Evolutionary conservation across 345 rosid genomes (phyloP).

Genomic region (Moricandia moricandioides): DNA sequence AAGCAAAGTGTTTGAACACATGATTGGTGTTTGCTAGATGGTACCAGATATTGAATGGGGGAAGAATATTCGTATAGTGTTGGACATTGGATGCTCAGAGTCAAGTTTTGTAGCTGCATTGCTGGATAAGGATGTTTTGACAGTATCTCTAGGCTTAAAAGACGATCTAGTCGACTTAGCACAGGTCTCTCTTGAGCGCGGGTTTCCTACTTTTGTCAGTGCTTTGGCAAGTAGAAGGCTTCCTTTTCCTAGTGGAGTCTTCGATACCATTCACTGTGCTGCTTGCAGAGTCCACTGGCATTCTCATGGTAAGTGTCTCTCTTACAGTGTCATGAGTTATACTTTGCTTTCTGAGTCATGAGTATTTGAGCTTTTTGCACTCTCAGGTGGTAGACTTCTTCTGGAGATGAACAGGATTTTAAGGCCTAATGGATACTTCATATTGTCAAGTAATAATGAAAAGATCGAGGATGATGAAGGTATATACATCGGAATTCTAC

Average conservation of each 20-base stretch:
- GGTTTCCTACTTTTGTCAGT: slow-evolving; percentile 75
- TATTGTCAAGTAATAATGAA: slow-evolving; percentile 73
- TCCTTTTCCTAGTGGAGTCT: slow-evolving; percentile 88
- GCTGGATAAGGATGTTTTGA: slow-evolving; percentile 74
- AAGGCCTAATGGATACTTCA: slow-evolving; percentile 87
- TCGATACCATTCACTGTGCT: slow-evolving; percentile 88
- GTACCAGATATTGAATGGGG: slow-evolving; percentile 99
- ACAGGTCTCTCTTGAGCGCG: slow-evolving; percentile 84
- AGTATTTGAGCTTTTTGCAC: not conserved
- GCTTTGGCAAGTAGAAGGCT: slow-evolving; percentile 74
- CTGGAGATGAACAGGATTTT: slow-evolving; percentile 91
- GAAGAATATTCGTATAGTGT: slow-evolving; percentile 80
- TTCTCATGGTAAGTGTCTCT: slow-evolving; percentile 56
- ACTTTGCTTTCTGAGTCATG: not conserved
- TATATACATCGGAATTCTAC: slow-evolving; percentile 19
- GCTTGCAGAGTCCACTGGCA: slow-evolving; percentile 82
- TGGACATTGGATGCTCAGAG: slow-evolving; percentile 78
- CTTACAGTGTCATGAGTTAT: not conserved
- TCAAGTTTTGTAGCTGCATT: slow-evolving; percentile 73
- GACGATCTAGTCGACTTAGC: slow-evolving; percentile 91
- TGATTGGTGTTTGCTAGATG: slow-evolving; percentile 63
- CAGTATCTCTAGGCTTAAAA: slow-evolving; percentile 78
- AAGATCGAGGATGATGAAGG: slow-evolving; percentile 83
- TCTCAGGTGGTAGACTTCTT: slow-evolving; percentile 78
- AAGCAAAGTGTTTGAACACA: slow-evolving; percentile 31